phyloP scores from a whole-genome alignment of 495 filamentous ascomycete species.

The Lasiosphaeria ovina region DNA sequence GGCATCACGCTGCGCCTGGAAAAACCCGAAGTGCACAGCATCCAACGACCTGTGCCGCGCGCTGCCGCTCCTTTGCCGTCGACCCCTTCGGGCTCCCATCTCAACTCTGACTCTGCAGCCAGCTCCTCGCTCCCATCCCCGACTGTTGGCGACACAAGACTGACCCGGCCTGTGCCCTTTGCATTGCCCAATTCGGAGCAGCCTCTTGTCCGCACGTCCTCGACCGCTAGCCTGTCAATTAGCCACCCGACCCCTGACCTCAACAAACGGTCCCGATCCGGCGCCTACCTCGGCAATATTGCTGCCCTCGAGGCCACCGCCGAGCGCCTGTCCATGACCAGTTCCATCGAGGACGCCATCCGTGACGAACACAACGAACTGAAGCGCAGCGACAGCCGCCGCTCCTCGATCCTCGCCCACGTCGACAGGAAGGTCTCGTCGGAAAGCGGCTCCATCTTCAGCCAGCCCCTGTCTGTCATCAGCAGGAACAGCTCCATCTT shows the following conservation, averaged over 20 bases:
- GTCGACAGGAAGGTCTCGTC: conserved; percentile 29
- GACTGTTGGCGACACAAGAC: conserved; percentile 10
- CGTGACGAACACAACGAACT: conserved; percentile 75
- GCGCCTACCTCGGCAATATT: conserved; percentile 73
- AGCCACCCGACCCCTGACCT: conserved; percentile 76
- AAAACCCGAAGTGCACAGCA: neutral
- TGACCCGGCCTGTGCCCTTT: conserved; percentile 28
- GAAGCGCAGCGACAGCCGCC: conserved; percentile 63
- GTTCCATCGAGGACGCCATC: conserved; percentile 79
- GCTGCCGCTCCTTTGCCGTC: conserved; percentile 13
- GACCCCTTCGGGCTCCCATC: neutral
- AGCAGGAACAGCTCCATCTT: conserved; percentile 66
- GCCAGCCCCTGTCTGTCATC: conserved; percentile 41
- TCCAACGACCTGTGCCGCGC: conserved; percentile 15
- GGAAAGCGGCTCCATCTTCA: conserved; percentile 35
- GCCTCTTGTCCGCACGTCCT: conserved; percentile 59
- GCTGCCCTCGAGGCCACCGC: conserved; percentile 79
- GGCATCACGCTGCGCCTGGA: neutral
- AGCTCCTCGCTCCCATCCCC: neutral
- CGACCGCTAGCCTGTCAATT: conserved; percentile 55
- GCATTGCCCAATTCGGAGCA: conserved; percentile 27
- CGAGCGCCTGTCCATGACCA: conserved; percentile 73
- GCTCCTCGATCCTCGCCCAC: conserved; percentile 50
- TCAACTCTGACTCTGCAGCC: neutral
- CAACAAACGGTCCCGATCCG: conserved; percentile 67